Percentiles rank a stretch among this genome's conserved stretches.
phyloP scores from a whole-genome alignment of 495 filamentous ascomycete genomes.

The Acidiella bohemica region DNA sequence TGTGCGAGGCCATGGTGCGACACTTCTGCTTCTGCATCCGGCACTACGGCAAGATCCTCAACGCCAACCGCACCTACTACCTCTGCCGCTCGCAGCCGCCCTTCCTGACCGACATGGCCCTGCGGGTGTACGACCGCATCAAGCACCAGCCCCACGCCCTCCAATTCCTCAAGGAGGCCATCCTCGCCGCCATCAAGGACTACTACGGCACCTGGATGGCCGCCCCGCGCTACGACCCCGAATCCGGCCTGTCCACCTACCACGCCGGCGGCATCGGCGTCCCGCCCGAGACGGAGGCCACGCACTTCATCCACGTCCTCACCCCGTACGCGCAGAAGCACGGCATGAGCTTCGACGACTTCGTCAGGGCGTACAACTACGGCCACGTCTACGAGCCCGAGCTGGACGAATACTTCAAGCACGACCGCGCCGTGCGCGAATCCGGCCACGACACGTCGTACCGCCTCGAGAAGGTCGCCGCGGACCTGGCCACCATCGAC shows the following conservation, averaged over 20 bases:
- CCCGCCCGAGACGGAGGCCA: conserved; percentile 84
- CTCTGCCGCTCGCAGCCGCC: conserved; percentile 86
- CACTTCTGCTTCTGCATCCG: conserved; percentile 97
- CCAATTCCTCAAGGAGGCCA: conserved; percentile 65
- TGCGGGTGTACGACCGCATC: conserved; percentile 78
- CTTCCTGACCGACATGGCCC: conserved; percentile 93
- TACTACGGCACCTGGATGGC: conserved; percentile 85
- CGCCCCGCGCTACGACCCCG: conserved; percentile 62
- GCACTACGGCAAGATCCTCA: conserved; percentile 96
- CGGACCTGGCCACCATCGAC: conserved; percentile 83
- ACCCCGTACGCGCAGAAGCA: conserved; percentile 78
- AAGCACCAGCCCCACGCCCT: conserved; percentile 50
- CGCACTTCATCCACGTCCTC: conserved; percentile 76
- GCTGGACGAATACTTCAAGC: conserved; percentile 86
- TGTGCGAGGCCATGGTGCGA: conserved; percentile 83
- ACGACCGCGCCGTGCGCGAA: conserved; percentile 87
- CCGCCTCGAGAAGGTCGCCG: conserved; percentile 75
- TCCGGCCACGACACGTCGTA: conserved; percentile 97
- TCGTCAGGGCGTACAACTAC: conserved; percentile 75
- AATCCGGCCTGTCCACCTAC: conserved; percentile 78
- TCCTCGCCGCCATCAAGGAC: conserved; percentile 90
- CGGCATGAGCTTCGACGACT: conserved; percentile 62
- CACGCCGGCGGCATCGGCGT: conserved; percentile 80
- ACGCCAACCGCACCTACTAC: conserved; percentile 93
- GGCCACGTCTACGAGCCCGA: conserved; percentile 68